Base-by-base conservation (phyloP, 208 protist species). In the Trypanosoma theileri region DNA sequence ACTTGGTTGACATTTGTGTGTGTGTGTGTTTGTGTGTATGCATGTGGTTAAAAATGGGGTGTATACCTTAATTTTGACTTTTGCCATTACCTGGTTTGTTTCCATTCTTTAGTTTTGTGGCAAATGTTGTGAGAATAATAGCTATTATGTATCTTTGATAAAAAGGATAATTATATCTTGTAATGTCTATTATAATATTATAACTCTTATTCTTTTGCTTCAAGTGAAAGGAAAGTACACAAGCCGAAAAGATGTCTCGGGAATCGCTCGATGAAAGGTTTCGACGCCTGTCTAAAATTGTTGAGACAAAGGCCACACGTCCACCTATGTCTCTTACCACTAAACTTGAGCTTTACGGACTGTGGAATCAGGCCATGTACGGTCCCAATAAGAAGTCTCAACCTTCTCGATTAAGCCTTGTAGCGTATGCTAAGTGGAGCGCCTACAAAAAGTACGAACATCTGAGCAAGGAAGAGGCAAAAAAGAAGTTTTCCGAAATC, bases 331-430 rank as follows among this genome's bases (percentile, higher is more conserved):
- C 68, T 41, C 71, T 92, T 21, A 26, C 67, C 26, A 77, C 82
- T 54, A 96, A 96, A 71, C 85, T 92, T 1, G 78, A 90, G 69
- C 81, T 96, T 69, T 96, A 96, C 60, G 91, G 88, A 0, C 69
- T 96, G 62, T 96, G 85, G 85, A 89, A 88, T 58, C 85, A 92
- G 28, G 86, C 83, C 14, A 85, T 66, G 46, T 79, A 80, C 44
- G 91, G 84, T 1, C 82, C 84, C 52, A 90, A 85, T 59, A 91
- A 75, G 8, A 73, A 59, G 26, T 57, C 69, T 45, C 69, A 82
- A 50, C 91, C 91, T 13, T 90, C 77, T 44, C 80, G 80, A 19
- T 22, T 79, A 21, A 88, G 82, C 28, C 16, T 91, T 45, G 61
- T 91, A 1, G 83, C 81, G 40, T 91, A 88, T 63, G 66, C 84